Percentiles rank a stretch among this genome's conserved stretches.
phyloP scores from a whole-genome alignment of 805 yeast genomes.

The Ogataea dorogensis region DNA sequence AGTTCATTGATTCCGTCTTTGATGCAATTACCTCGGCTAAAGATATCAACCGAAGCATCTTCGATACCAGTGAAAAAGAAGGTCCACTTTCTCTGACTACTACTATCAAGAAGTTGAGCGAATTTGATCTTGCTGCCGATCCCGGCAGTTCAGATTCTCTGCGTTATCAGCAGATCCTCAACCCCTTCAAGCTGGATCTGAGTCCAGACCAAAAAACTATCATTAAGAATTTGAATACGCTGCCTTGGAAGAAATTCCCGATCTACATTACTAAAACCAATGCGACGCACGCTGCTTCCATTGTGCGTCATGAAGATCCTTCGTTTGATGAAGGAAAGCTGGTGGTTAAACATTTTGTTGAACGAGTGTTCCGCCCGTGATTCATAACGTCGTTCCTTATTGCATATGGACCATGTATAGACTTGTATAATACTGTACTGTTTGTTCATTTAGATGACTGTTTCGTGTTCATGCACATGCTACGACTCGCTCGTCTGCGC shows the following conservation, averaged over 20 bases:
- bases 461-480: too few species aligned
- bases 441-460: too few species aligned
- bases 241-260: conserved; percentile 71
- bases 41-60: conserved; percentile 23
- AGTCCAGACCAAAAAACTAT: conserved; percentile 48
- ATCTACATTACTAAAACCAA: conserved; percentile 63
- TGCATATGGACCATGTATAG: too few species aligned
- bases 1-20: conserved; percentile 60
- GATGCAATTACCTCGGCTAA: conserved; percentile 48
- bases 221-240: conserved; percentile 52
- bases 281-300: conserved; percentile 79
- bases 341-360: conserved; percentile 64
- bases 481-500: neutral
- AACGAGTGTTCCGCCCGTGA: conserved; percentile 36
- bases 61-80: conserved; percentile 28
- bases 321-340: conserved; percentile 67
- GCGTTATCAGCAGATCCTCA: conserved; percentile 16
- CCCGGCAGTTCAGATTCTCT: conserved; percentile 4
- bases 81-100: conserved; percentile 28
- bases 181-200: conserved; percentile 38
- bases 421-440: too few species aligned
- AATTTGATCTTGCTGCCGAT: conserved; percentile 21
- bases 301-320: conserved; percentile 57
- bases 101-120: conserved; percentile 31
- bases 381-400: neutral